Evolutionary conservation across 1,284 basidiomycete species (phyloP), one percentile per base, ranked within the genome.

Genomic region (Cryptococcus deneoformans): DNA sequence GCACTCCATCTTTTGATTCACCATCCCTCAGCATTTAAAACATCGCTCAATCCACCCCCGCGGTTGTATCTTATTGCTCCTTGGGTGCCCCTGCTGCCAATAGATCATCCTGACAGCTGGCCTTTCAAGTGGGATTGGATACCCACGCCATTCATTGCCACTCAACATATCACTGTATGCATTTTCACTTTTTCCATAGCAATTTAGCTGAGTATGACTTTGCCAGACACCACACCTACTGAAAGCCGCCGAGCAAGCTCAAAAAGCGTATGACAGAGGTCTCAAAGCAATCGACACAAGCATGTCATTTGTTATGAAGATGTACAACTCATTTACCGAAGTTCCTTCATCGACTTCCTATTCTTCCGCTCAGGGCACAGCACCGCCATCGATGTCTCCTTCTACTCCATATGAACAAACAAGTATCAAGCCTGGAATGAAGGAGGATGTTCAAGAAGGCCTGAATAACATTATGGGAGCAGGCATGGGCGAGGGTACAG

Each of bases 41-140:
- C 64, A 1, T 56, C 53, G 12, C 64, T 70, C 12, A 39, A 61
- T 7, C 66, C 71, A 1, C 70, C 70, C 24, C 74, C 74, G 0
- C 50, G 29, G 6, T 40, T 76, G 1, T 77, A 71, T 57, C 58
- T 75, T 20, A 56, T 77, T 4, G 67, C 75, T 0, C 73, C 75
- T 0, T 77, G 75, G 75, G 69, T 69, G 8, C 73, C 75, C 1
- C 64, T 70, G 1, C 54, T 75, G 11, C 69, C 70, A 0, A 34
- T 61, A 0, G 58, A 65, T 6, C 67, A 74, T 46, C 69, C 69
- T 0, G 67, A 72, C 10, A 62, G 67, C 16, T 76, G 74, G 61
- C 59, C 63, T n/a, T 71, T 71, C 40, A 64, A 61, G 9, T 67
- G 75, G 36, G 61, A 68, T 50, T 72, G 69, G 72, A 70, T 77